Conservation (phyloP, 1,284 basidiomycete genomes). For the Megacollybia platyphylla region DNA sequence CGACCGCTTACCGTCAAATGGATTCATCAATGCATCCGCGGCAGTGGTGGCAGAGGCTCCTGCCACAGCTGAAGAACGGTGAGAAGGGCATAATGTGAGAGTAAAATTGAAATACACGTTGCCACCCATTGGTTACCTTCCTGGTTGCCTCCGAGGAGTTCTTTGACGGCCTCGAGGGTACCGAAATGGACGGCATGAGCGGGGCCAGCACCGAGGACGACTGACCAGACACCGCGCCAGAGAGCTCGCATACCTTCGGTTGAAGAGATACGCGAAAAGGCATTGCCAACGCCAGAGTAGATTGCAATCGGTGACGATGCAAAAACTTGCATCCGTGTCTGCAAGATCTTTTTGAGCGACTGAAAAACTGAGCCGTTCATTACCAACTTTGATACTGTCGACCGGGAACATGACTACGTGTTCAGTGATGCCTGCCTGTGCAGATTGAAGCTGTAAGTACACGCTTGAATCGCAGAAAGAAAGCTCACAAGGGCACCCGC, state of each 20-base stretch:
- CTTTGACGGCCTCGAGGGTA: slow-evolving; percentile 90
- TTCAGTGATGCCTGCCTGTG: slow-evolving; percentile 93
- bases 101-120: slow-evolving; percentile 38
- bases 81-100: background rate
- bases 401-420: slow-evolving; percentile 99
- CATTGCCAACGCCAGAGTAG: slow-evolving; percentile 83
- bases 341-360: background rate
- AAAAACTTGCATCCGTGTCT: slow-evolving; percentile 99
- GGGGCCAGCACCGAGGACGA: slow-evolving; percentile 93
- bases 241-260: slow-evolving; percentile 86
- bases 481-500: slow-evolving; percentile 84
- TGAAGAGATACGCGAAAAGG: slow-evolving; percentile 81
- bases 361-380: slow-evolving; percentile 6
- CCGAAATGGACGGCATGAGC: slow-evolving; percentile 99
- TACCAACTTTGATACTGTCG: slow-evolving; percentile 90
- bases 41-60: slow-evolving; percentile 93
- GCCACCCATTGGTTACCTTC: slow-evolving; percentile 73
- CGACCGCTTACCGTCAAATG: slow-evolving; percentile 75
- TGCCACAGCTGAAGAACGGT: slow-evolving; percentile 56
- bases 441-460: slow-evolving; percentile 6
- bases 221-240: slow-evolving; percentile 96
- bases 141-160: slow-evolving; percentile 81
- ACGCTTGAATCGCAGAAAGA: slow-evolving; percentile 3
- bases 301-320: slow-evolving; percentile 71
- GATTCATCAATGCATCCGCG: slow-evolving; percentile 98